These are phyloP conservation scores for Sclerotinia nivalis DNA, from an alignment of 2,329 filamentous ascomycete genomes.

Conservation along the genomic window DNA sequence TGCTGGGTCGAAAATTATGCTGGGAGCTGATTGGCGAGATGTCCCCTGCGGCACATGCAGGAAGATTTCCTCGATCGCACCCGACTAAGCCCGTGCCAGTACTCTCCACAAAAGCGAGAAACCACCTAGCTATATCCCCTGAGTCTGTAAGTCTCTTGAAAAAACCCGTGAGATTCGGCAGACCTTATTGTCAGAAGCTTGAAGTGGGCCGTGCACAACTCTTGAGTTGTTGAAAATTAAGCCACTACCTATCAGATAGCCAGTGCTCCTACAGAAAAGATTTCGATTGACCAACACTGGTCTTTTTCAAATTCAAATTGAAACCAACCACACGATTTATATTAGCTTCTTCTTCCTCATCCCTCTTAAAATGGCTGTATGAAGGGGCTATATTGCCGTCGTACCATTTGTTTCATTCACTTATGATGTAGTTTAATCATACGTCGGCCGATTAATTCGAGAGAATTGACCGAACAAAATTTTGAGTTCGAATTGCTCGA, in stretches of 20 bases:
- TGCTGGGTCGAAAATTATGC: constrained; percentile 21
- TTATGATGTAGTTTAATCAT: not conserved
- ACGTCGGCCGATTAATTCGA: not conserved
- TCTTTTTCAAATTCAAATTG: not conserved
- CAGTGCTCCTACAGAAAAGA: constrained; percentile 6
- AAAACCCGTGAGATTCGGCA: not conserved
- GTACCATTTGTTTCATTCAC: constrained; percentile 12
- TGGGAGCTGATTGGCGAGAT: constrained; percentile 22
- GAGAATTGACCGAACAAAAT: not conserved
- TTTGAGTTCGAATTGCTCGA: not conserved
- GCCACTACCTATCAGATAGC: constrained; percentile 1
- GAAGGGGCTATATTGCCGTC: not conserved
- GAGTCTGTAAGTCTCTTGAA: not conserved
- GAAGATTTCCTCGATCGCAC: constrained; percentile 21
- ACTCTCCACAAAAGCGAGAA: constrained; percentile 11
- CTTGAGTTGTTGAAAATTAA: constrained; percentile 3
- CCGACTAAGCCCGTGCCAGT: constrained; percentile 31
- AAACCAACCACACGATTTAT: not conserved
- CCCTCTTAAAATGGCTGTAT: not conserved
- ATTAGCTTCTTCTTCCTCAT: not conserved
- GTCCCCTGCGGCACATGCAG: constrained; percentile 21
- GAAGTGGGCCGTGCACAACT: constrained; percentile 16
- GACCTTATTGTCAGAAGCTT: not conserved
- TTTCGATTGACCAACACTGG: not conserved
- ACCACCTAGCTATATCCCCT: not conserved